A percentile compares a stretch with the other conserved stretches of the same genome.
phyloP scores from a whole-genome alignment of 129 eudicot species.

The Arctium minus region DNA sequence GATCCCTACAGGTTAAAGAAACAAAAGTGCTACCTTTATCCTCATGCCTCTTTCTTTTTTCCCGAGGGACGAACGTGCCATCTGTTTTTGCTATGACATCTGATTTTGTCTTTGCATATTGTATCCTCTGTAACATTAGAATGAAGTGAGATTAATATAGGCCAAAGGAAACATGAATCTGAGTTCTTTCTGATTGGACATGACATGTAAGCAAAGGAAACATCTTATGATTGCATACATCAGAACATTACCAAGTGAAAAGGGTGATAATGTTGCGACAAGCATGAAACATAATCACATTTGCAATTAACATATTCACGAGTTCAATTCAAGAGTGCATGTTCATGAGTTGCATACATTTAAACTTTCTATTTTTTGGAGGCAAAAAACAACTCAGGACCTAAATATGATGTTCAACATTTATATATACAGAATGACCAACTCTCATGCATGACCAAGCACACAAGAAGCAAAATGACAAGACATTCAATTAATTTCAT shows the following conservation, averaged over 20 bases:
- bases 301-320: not conserved
- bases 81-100: conserved; percentile 86
- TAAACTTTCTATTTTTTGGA: not conserved
- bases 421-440: not conserved
- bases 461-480: not conserved
- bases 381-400: not conserved
- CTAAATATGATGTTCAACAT: not conserved
- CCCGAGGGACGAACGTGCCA: conserved; percentile 95
- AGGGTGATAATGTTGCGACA: not conserved
- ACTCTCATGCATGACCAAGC: not conserved
- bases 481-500: not conserved
- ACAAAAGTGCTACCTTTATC: conserved; percentile 58
- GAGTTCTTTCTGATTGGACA: not conserved
- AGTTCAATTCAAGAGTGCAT: not conserved
- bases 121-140: conserved; percentile 65
- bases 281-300: not conserved
- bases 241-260: not conserved
- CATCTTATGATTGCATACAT: not conserved
- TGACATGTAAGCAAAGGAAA: not conserved
- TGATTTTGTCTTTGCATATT: conserved; percentile 93
- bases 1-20: not conserved
- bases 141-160: not conserved
- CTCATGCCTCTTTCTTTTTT: conserved; percentile 88
- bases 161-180: not conserved
- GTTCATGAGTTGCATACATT: not conserved